A percentile compares a stretch with the other conserved stretches of the same genome.
Conservation (phyloP, 2,329 filamentous ascomycete species). For the Ceratocystiopsis sp. region DNA sequence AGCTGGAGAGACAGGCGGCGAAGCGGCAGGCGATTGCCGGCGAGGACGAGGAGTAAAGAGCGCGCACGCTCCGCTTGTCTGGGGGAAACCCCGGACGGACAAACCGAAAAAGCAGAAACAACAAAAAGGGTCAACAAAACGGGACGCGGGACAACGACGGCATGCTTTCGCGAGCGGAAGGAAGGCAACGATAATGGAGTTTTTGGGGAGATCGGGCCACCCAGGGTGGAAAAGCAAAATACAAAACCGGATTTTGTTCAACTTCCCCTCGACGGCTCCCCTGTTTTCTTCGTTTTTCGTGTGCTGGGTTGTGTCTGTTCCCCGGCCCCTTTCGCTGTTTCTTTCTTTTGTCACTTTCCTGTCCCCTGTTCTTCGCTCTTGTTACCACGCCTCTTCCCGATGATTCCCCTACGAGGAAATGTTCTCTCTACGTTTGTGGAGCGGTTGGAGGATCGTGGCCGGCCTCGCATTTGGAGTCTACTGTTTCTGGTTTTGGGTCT, state of each 20-base stretch:
- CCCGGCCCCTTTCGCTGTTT: too few species aligned
- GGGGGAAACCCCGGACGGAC: too few species aligned
- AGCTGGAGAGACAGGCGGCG: slow-evolving; percentile 74
- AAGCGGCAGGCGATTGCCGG: slow-evolving; percentile 79
- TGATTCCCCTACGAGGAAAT: too few species aligned
- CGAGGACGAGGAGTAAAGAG: slow-evolving; percentile 38
- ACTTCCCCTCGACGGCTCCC: too few species aligned
- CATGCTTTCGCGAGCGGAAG: not conserved
- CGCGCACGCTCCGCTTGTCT: not conserved
- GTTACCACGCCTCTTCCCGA: too few species aligned
- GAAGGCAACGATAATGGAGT: slow-evolving; percentile 5
- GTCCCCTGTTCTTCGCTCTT: too few species aligned
- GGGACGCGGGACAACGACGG: not conserved
- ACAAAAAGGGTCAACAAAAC: too few species aligned
- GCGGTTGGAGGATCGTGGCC: slow-evolving; percentile 5
- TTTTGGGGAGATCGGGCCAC: slow-evolving; percentile 2
- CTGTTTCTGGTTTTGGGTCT: not conserved
- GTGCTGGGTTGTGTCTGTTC: too few species aligned
- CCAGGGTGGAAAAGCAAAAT: slow-evolving; percentile 19
- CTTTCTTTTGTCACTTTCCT: too few species aligned
- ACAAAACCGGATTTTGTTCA: slow-evolving; percentile 19
- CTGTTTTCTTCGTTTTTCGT: too few species aligned
- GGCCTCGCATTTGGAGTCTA: slow-evolving; percentile 38
- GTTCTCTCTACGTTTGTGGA: too few species aligned
- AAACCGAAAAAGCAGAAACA: too few species aligned